phyloP scores from a whole-genome alignment of 129 eudicot genomes.

The Escallonia rubra region DNA sequence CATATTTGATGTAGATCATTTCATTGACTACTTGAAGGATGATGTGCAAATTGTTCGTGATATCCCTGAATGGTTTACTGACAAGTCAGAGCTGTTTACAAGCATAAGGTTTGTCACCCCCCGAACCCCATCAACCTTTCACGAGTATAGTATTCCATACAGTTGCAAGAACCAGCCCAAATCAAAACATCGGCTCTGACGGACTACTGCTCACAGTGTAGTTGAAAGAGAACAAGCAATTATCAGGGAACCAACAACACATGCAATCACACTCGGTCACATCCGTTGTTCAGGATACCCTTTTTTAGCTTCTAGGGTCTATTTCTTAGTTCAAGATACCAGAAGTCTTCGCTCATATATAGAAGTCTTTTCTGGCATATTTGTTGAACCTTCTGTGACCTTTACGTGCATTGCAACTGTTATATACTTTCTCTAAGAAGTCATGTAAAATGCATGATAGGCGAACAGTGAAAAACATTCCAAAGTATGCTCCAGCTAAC shows the following conservation, averaged over 20 bases:
- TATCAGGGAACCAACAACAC: no score
- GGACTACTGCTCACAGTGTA: no score
- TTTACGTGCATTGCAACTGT: constrained; percentile 3
- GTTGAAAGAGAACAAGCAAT: no score
- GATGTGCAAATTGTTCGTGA: constrained; percentile 95
- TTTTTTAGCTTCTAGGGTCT: no score
- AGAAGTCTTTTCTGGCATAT: not conserved
- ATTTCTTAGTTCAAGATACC: no score
- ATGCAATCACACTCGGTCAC: no score
- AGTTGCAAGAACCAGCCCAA: no score
- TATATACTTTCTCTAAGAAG: constrained; percentile 5
- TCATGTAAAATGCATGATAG: constrained; percentile 35
- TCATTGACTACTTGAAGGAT: constrained; percentile 92
- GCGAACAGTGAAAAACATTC: constrained; percentile 92
- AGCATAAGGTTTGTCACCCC: constrained; percentile 63
- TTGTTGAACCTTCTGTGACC: constrained; percentile 7
- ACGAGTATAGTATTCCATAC: no score
- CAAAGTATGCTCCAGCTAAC: constrained; percentile 95
- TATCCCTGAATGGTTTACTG: constrained; percentile 96
- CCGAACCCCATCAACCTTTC: no score
- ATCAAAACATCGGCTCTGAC: no score
- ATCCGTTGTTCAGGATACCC: no score
- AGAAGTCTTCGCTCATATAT: not conserved
- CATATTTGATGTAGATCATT: constrained; percentile 96
- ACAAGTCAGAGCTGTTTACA: constrained; percentile 78